These are phyloP conservation scores for Gautieria morchelliformis DNA, from an alignment of 768 basidiomycete genomes.

Conservation along the genomic window DNA sequence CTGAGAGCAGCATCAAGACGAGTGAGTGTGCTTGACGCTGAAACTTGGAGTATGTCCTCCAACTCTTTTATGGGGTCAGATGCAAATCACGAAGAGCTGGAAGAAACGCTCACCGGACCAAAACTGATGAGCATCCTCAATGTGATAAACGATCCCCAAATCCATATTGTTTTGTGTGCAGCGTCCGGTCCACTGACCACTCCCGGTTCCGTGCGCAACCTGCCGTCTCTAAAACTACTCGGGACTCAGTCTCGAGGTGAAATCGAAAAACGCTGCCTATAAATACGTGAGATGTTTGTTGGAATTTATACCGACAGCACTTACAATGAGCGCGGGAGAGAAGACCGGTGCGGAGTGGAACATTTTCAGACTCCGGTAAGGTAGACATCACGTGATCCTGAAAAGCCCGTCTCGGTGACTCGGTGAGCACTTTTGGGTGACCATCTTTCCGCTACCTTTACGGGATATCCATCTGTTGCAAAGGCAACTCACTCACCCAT, in stretches of 20 bases:
- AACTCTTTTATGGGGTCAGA: constrained; percentile 47
- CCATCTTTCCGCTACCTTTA: no score
- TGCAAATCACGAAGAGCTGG: constrained; percentile 2
- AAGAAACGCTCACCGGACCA: constrained; percentile 64
- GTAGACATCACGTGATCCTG: background rate
- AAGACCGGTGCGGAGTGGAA: background rate
- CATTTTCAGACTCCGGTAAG: background rate
- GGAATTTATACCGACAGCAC: background rate
- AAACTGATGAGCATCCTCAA: constrained; percentile 79
- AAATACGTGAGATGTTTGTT: background rate
- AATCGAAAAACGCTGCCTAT: background rate
- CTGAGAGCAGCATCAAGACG: constrained; percentile 71
- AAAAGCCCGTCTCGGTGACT: background rate
- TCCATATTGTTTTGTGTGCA: constrained; percentile 24
- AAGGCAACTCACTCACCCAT: no score
- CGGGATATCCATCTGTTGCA: no score
- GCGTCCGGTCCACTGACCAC: background rate
- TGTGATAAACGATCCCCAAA: constrained; percentile 72
- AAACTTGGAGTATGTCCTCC: constrained; percentile 68
- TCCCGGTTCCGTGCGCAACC: no score
- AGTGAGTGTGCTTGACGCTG: constrained; percentile 53
- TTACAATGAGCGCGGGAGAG: background rate
- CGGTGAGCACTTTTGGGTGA: background rate
- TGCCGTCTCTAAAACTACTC: background rate
- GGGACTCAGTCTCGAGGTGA: background rate